Evolutionary conservation across 129 eudicot species (phyloP).

Genomic region (Helichrysum umbraculigerum): DNA sequence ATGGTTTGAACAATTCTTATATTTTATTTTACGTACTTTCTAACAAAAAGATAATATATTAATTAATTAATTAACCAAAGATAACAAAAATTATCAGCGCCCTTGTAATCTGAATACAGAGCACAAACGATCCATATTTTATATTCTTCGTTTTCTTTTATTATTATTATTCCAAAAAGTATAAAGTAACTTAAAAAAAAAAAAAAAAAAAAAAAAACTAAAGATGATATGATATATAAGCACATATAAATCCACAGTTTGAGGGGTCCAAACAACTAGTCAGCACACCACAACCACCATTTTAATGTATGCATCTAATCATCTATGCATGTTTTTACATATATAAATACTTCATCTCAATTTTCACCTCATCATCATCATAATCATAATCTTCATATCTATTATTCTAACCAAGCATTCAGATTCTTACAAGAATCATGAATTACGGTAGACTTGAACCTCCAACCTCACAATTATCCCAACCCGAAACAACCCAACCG

Average conservation of each 20-base stretch:
- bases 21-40: too few relatives aligned
- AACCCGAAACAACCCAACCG: slow-evolving; percentile 14
- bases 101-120: background rate
- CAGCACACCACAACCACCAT: slow-evolving; percentile 25
- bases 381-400: background rate
- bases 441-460: slow-evolving; percentile 32
- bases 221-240: background rate
- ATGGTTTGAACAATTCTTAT: background rate
- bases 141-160: background rate
- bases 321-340: background rate
- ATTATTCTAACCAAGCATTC: background rate
- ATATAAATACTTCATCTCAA: background rate
- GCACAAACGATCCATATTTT: too few relatives aligned
- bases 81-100: background rate
- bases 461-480: slow-evolving; percentile 20
- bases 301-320: background rate
- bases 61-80: too few relatives aligned
- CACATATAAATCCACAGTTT: background rate
- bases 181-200: background rate
- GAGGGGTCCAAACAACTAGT: slow-evolving; percentile 36
- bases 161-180: background rate
- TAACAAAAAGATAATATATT: too few relatives aligned
- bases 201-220: too few relatives aligned
- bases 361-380: slow-evolving; percentile 21
- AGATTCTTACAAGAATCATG: slow-evolving; percentile 22